These are phyloP conservation scores for Solanum hybrid DNA, from an alignment of 305 asterid genomes.

Conservation along the genomic window DNA sequence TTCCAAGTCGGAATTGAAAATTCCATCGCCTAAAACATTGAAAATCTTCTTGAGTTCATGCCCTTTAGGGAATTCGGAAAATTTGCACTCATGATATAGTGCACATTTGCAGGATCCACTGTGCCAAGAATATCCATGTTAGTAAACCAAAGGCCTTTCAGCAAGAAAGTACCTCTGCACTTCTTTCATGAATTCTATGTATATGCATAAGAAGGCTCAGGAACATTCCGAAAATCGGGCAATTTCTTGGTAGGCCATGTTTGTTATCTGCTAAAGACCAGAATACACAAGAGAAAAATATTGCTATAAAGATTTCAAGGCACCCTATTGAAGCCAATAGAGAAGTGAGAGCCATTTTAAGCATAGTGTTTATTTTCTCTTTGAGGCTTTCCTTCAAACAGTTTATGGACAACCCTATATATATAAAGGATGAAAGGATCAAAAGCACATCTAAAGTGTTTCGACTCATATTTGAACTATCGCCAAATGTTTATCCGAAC, in stretches of 20 bases:
- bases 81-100: not conserved
- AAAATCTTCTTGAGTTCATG: not conserved
- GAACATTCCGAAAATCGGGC: not conserved
- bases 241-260: constrained; percentile 8
- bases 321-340: not conserved
- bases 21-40: constrained; percentile 8
- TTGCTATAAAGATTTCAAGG: constrained; percentile 23
- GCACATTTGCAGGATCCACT: not conserved
- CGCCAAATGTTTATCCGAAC: not conserved
- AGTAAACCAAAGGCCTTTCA: not conserved
- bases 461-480: not conserved
- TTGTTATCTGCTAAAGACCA: constrained; percentile 22
- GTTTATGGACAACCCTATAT: not conserved
- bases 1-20: constrained; percentile 41
- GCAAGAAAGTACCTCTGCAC: not conserved
- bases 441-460: not conserved
- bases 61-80: not conserved
- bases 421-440: not conserved
- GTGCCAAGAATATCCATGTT: not conserved
- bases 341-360: not conserved
- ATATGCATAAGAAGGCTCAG: not conserved
- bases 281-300: constrained; percentile 20
- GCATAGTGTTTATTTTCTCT: not conserved
- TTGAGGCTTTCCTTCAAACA: not conserved
- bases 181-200: not conserved